Base-by-base conservation (phyloP, 2,329 filamentous ascomycete species). In the Raffaelea ambrosiae region DNA sequence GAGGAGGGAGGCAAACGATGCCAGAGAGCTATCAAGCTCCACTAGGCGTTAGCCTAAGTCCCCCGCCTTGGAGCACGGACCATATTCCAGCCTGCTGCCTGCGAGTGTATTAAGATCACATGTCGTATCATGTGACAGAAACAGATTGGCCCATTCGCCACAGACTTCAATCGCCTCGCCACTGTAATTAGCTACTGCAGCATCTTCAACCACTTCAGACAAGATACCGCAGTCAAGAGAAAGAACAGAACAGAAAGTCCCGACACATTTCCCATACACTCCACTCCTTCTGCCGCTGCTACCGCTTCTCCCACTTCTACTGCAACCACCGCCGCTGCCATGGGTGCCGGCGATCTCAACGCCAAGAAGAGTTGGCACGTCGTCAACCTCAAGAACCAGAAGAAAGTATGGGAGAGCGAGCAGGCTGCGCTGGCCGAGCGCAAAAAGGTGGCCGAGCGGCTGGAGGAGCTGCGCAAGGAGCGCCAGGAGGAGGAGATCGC, bases 311-410 rank as follows among this genome's bases (percentile, higher is more conserved):
- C 26, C 26, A 29, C 26, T 7, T 29, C 35, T 16, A 33, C 31
- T 16, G 9, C 31, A 29, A 35, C 45, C 31, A 35, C 31, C 5
- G 23, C 44, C 40, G 4, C 8, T 45, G 49, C 11, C 21, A 95
- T 94, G 86, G 90, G 90, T 63, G 66, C 66, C 71, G 89, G 89
- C 63, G 90, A 97, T 76, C 79, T 98, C 61, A 96, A 97, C 62
- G 70, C 95, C 59, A 96, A 96, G 70, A 88, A 89, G 69, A 86
- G 87, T 74, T 98, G 91, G 82, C 91, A 98, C 69, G 91, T 93
- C 51, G 81, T 83, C 58, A 77, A 96, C 55, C 81, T 89, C 69
- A 86, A 84, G 70, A 98, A 98, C 66, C 93, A 95, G 72, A 81
- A 81, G 65, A 81, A 80, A 63, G 90, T 96, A 56, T 95, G 87